Percentiles rank a stretch among this genome's conserved stretches.
Conservation (phyloP, 805 yeast genomes). For the Saccharomycopsis selenospora region DNA sequence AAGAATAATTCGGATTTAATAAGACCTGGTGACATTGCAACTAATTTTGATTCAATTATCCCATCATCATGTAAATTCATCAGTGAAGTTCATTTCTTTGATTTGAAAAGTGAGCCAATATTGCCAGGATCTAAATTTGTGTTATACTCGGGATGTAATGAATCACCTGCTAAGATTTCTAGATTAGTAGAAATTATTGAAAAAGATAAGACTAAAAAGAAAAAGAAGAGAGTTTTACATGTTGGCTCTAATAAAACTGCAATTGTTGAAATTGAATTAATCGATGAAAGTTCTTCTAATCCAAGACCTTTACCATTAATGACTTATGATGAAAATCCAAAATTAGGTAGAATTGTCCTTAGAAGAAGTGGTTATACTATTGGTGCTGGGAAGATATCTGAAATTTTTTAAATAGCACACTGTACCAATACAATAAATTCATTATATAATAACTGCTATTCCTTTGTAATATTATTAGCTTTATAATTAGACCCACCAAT, state of each 20-base stretch:
- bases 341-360: conserved; percentile 60
- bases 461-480: too few species aligned
- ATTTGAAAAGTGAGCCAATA: conserved; percentile 58
- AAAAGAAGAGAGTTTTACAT: conserved; percentile 46
- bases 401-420: conserved; percentile 1
- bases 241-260: conserved; percentile 56
- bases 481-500: too few species aligned
- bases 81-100: conserved; percentile 60
- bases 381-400: conserved; percentile 50
- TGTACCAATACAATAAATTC: too few species aligned
- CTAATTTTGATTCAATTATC: conserved; percentile 40
- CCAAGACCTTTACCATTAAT: conserved; percentile 44
- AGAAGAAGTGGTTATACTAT: conserved; percentile 64
- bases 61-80: conserved; percentile 41
- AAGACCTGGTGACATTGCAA: conserved; percentile 61
- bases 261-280: conserved; percentile 45
- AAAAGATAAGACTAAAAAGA: conserved; percentile 27
- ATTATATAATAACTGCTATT: too few species aligned
- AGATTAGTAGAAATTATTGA: conserved; percentile 31
- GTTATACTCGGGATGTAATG: conserved; percentile 67
- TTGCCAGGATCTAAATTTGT: conserved; percentile 75
- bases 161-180: conserved; percentile 59
- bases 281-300: conserved; percentile 27
- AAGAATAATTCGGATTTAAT: conserved; percentile 37
- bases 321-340: conserved; percentile 38